These are phyloP conservation scores for Collybia nuda DNA, from an alignment of 768 basidiomycete genomes.

Conservation along the genomic window DNA sequence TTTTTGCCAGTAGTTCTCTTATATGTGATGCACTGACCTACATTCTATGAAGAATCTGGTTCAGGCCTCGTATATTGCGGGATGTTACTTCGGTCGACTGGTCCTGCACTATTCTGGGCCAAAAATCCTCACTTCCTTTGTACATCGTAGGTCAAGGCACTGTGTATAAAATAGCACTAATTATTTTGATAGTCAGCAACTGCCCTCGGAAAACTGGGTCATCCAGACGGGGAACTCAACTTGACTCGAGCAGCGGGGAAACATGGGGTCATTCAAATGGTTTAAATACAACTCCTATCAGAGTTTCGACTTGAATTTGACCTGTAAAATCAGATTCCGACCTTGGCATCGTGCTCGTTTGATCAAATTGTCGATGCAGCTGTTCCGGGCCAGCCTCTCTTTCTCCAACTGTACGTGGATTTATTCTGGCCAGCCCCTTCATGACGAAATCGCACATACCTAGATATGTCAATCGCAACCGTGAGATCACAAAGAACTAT, in stretches of 20 bases:
- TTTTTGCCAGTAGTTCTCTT: neutral
- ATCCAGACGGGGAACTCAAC: conserved; percentile 91
- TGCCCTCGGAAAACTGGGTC: conserved; percentile 89
- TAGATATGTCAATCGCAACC: conserved; percentile 40
- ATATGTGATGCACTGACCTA: conserved; percentile 1
- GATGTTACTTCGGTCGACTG: conserved; percentile 83
- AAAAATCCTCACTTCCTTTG: conserved; percentile 67
- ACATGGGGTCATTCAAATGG: conserved; percentile 55
- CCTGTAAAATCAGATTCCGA: conserved; percentile 70
- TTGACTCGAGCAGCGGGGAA: conserved; percentile 86
- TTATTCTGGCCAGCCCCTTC: neutral
- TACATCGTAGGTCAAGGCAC: conserved; percentile 56
- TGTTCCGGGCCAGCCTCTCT: conserved; percentile 72
- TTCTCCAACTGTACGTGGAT: conserved; percentile 70
- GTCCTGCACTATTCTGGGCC: conserved; percentile 78
- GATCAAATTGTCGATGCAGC: conserved; percentile 92
- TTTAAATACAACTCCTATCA: conserved; percentile 8
- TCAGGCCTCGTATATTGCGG: conserved; percentile 82
- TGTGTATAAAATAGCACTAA: neutral
- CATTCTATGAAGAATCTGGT: conserved; percentile 62
- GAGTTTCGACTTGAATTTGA: neutral
- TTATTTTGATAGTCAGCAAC: conserved; percentile 55
- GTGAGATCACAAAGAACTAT: conserved; percentile 77
- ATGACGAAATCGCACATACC: neutral
- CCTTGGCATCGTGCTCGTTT: conserved; percentile 91